Conservation (phyloP, 1,139 yeast genomes). For the Debaryomyces subglobosus region DNA sequence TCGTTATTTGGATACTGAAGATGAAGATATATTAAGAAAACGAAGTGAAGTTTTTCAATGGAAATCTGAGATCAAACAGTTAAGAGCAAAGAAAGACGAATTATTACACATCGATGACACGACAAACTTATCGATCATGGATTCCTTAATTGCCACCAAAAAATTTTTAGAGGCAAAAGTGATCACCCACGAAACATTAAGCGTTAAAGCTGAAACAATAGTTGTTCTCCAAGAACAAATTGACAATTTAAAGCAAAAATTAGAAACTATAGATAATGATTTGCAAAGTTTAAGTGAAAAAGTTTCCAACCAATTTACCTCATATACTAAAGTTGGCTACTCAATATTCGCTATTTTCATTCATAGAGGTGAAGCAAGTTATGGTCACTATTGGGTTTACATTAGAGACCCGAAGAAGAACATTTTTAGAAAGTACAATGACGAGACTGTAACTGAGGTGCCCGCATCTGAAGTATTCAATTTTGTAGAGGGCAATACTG, state of each 20-base stretch:
- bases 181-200: constrained; percentile 25
- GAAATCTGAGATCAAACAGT: constrained; percentile 55
- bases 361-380: constrained; percentile 94
- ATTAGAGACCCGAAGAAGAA: constrained; percentile 72
- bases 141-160: constrained; percentile 52
- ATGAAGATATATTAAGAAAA: constrained; percentile 53
- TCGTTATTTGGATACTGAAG: constrained; percentile 77
- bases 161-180: constrained; percentile 52
- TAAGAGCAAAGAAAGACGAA: constrained; percentile 46
- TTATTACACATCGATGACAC: constrained; percentile 48
- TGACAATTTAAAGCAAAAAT: constrained; percentile 22
- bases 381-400: constrained; percentile 97
- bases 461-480: constrained; percentile 74
- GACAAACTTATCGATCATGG: constrained; percentile 53
- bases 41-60: constrained; percentile 65
- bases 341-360: constrained; percentile 88
- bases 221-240: constrained; percentile 37
- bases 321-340: constrained; percentile 69
- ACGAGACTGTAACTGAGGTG: constrained; percentile 85
- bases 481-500: constrained; percentile 72
- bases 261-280: constrained; percentile 37
- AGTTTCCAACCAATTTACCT: constrained; percentile 61
- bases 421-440: constrained; percentile 87
- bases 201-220: constrained; percentile 38
- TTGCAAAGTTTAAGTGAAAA: constrained; percentile 46